Conservation (phyloP, 1,284 basidiomycete species). For the Cutaneotrichosporon dermatis region DNA sequence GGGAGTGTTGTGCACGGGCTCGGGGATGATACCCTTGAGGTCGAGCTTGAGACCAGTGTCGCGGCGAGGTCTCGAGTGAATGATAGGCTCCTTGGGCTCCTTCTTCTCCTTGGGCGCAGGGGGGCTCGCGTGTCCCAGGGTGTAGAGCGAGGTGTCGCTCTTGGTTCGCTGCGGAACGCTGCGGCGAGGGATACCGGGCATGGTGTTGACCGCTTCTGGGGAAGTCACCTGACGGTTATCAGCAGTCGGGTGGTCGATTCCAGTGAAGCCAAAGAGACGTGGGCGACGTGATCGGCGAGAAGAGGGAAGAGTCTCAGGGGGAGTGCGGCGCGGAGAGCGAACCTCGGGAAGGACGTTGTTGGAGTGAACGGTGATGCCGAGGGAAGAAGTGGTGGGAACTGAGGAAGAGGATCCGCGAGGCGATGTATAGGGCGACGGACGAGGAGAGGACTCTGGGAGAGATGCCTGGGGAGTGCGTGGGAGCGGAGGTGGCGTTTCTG, state of each 20-base stretch:
- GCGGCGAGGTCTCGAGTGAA: conserved; percentile 16
- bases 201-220: background rate
- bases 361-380: conserved; percentile 10
- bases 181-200: conserved; percentile 19
- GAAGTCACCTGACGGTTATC: background rate
- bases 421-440: background rate
- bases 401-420: background rate
- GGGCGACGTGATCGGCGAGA: conserved; percentile 39
- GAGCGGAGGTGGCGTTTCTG: background rate
- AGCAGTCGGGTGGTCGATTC: conserved; percentile 19
- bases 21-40: conserved; percentile 39
- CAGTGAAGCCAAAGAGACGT: conserved; percentile 47
- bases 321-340: conserved; percentile 36
- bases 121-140: conserved; percentile 18
- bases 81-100: conserved; percentile 10
- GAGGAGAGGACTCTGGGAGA: background rate
- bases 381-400: conserved; percentile 5
- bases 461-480: background rate
- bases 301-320: conserved; percentile 25
- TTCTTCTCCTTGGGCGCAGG: conserved; percentile 9
- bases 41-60: conserved; percentile 48
- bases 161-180: conserved; percentile 29
- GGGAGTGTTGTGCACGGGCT: conserved; percentile 12
- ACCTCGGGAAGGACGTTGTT: conserved; percentile 41
- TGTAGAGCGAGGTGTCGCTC: conserved; percentile 32